phyloP scores from a whole-genome alignment of 2,329 filamentous ascomycete genomes.

The Clarireedia monteithiana region DNA sequence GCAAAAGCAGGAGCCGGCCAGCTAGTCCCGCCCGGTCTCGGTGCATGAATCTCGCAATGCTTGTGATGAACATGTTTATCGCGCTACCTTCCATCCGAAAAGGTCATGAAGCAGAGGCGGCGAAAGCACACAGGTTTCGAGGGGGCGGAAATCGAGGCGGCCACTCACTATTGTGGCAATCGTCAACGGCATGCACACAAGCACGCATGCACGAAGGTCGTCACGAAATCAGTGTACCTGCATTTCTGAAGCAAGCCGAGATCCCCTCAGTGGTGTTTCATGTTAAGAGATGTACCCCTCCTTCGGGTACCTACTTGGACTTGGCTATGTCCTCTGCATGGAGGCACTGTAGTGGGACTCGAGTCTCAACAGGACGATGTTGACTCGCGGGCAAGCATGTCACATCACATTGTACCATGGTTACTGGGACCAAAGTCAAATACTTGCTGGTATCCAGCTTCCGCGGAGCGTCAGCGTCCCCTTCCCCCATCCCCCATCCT shows the following conservation, averaged over 20 bases:
- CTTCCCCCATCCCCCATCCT: not conserved
- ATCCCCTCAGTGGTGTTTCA: constrained; percentile 24
- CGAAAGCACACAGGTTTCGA: not conserved
- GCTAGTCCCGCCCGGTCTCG: not conserved
- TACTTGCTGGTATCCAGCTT: not conserved
- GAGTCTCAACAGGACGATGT: not conserved
- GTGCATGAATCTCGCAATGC: constrained; percentile 12
- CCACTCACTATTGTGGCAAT: not conserved
- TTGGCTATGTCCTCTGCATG: not conserved
- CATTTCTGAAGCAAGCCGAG: constrained; percentile 20
- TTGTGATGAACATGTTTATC: constrained; percentile 18
- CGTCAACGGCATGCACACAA: not conserved
- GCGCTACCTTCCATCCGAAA: not conserved
- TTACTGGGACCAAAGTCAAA: not conserved
- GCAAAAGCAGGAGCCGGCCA: not conserved
- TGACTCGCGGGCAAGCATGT: not conserved
- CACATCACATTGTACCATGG: not conserved
- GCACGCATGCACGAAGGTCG: not conserved
- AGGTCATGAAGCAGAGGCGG: not conserved
- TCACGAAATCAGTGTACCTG: not conserved
- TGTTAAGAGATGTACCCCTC: constrained; percentile 4
- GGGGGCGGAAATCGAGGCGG: not conserved
- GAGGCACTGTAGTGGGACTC: not conserved
- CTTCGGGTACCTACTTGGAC: not conserved
- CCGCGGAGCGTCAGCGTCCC: not conserved